phyloP scores from a whole-genome alignment of 2,329 filamentous ascomycete species.

The Aspergillus awamori region DNA sequence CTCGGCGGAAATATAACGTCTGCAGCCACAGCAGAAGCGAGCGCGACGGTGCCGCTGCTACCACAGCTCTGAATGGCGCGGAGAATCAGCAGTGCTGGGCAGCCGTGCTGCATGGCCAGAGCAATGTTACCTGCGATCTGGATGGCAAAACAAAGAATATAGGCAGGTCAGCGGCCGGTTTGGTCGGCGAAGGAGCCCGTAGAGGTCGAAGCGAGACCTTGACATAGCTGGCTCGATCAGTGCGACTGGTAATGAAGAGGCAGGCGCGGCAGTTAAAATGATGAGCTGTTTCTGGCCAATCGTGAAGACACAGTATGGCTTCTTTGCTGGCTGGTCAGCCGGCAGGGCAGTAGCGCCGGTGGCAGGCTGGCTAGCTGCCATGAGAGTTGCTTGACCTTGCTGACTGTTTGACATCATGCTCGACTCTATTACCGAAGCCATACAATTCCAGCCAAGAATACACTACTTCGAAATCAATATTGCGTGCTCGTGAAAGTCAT shows the following conservation, averaged over 20 bases:
- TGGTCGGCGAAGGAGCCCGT: conserved; percentile 53
- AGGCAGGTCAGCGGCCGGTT: conserved; percentile 52
- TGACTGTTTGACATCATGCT: too few species aligned
- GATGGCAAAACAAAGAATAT: conserved; percentile 49
- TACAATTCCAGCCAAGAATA: too few species aligned
- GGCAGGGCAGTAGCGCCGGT: conserved; percentile 26
- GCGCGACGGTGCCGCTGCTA: conserved; percentile 44
- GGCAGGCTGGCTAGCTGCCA: too few species aligned
- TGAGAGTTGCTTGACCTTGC: too few species aligned
- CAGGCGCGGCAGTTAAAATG: conserved; percentile 42
- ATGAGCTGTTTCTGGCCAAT: conserved; percentile 39
- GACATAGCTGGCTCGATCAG: conserved; percentile 43
- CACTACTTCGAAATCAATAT: too few species aligned
- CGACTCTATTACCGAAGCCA: too few species aligned
- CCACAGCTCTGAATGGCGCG: conserved; percentile 50
- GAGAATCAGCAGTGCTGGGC: conserved; percentile 40
- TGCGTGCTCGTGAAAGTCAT: too few species aligned
- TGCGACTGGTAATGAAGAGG: not conserved
- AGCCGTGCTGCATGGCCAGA: conserved; percentile 44
- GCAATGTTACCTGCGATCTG: conserved; percentile 49
- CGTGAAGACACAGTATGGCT: conserved; percentile 38
- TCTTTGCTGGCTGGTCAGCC: not conserved
- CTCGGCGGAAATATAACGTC: conserved; percentile 45
- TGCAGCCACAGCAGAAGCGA: conserved; percentile 45
- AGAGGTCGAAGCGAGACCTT: conserved; percentile 55